phyloP scores from a whole-genome alignment of 1,284 basidiomycete species.

The Sporisorium iseilematis-ciliati region DNA sequence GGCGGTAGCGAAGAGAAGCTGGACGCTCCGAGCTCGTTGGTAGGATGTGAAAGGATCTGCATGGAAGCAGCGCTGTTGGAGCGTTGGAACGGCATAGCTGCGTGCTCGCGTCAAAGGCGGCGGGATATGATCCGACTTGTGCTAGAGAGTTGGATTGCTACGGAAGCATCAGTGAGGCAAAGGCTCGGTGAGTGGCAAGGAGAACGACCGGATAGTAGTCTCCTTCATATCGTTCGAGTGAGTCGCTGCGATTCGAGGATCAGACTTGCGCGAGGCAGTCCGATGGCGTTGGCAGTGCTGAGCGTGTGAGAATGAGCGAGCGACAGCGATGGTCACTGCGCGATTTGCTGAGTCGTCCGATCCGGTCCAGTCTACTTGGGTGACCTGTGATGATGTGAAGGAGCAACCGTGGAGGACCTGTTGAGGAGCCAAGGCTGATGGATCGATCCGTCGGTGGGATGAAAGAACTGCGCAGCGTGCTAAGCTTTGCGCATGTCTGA shows the following conservation, averaged over 20 bases:
- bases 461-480: neutral
- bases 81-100: constrained; percentile 34
- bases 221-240: constrained; percentile 24
- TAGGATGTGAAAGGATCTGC: constrained; percentile 20
- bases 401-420: no score
- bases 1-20: constrained; percentile 10
- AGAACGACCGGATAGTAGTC: neutral
- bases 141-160: neutral
- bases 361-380: neutral
- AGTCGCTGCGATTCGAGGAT: neutral
- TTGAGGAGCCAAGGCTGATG: no score
- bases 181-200: neutral
- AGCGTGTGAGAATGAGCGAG: neutral
- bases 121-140: neutral
- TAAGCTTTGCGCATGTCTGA: neutral
- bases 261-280: neutral
- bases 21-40: constrained; percentile 3
- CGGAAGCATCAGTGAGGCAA: constrained; percentile 22
- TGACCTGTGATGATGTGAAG: neutral
- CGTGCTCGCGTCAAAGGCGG: neutral
- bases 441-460: no score
- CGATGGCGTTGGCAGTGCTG: constrained; percentile 4
- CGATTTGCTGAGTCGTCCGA: neutral
- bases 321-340: neutral
- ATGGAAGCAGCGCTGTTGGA: constrained; percentile 29